Percentiles rank a stretch among this genome's conserved stretches.
Evolutionary conservation across 2,329 filamentous ascomycete species (phyloP).

Genomic region (Thielaviopsis populi): DNA sequence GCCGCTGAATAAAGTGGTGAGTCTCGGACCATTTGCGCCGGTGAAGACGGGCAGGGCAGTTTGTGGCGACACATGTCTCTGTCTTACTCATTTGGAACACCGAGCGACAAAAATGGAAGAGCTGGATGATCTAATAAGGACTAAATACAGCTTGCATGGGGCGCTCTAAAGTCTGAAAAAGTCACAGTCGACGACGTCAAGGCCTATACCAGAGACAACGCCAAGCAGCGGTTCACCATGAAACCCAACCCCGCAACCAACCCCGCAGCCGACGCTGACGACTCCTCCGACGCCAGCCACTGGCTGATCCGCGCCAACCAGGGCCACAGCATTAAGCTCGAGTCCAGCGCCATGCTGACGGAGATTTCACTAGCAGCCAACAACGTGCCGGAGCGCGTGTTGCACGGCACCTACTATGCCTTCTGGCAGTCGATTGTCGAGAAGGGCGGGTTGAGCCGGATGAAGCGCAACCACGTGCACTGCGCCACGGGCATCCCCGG

Average conservation of each 20-base stretch:
- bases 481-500: conserved; percentile 60
- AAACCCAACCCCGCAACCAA: conserved; percentile 28
- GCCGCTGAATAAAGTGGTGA: conserved; percentile 41
- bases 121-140: neutral
- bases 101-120: neutral
- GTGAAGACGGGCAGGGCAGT: neutral
- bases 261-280: conserved; percentile 20
- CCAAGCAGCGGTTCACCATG: conserved; percentile 83
- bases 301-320: conserved; percentile 92
- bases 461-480: conserved; percentile 81
- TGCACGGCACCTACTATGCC: conserved; percentile 80
- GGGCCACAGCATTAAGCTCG: conserved; percentile 70
- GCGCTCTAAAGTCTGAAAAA: conserved; percentile 49
- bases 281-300: conserved; percentile 38
- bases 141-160: conserved; percentile 34
- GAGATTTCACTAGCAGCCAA: conserved; percentile 45
- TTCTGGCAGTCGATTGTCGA: conserved; percentile 62
- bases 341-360: conserved; percentile 54
- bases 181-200: conserved; percentile 63
- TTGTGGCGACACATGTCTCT: neutral
- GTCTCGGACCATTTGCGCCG: conserved; percentile 22
- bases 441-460: conserved; percentile 63
- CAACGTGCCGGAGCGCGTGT: conserved; percentile 49
- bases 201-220: conserved; percentile 54
- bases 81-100: neutral